These are phyloP conservation scores for Alternaria solani DNA, from an alignment of 2,329 filamentous ascomycete species.

Conservation along the genomic window DNA sequence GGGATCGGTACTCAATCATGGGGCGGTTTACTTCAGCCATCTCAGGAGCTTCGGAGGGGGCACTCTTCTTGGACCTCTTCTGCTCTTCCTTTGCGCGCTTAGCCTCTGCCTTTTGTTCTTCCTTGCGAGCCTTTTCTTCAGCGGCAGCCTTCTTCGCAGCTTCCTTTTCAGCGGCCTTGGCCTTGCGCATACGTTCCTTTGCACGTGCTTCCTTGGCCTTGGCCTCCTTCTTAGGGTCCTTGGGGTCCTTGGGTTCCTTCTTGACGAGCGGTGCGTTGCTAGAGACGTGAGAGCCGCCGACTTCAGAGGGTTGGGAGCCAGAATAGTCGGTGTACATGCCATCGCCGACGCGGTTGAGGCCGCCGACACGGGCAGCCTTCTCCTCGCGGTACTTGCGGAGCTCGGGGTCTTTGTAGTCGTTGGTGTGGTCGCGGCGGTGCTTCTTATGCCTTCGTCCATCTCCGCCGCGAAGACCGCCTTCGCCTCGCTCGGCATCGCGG, in stretches of 20 bases:
- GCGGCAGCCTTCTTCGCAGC: slow-evolving; percentile 42
- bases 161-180: slow-evolving; percentile 53
- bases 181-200: slow-evolving; percentile 62
- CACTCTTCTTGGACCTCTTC: slow-evolving; percentile 54
- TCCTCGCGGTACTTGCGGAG: slow-evolving; percentile 87
- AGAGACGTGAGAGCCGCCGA: slow-evolving; percentile 57
- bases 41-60: slow-evolving; percentile 40
- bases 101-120: slow-evolving; percentile 47
- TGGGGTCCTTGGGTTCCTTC: slow-evolving; percentile 48
- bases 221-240: slow-evolving; percentile 51
- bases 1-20: slow-evolving; percentile 32
- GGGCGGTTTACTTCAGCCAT: slow-evolving; percentile 38
- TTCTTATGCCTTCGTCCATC: slow-evolving; percentile 53
- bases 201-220: slow-evolving; percentile 49
- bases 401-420: slow-evolving; percentile 64
- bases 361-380: slow-evolving; percentile 84
- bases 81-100: slow-evolving; percentile 53
- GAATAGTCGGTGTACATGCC: slow-evolving; percentile 82
- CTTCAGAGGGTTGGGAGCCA: slow-evolving; percentile 68
- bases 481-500: slow-evolving; percentile 52
- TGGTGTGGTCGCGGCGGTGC: slow-evolving; percentile 62
- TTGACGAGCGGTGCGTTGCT: slow-evolving; percentile 54
- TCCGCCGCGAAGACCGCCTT: slow-evolving; percentile 53
- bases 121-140: slow-evolving; percentile 56
- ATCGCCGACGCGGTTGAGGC: slow-evolving; percentile 83